Evolutionary conservation across 2,329 filamentous ascomycete genomes (phyloP), one percentile per base, ranked within the genome.

Genomic region (Dryadomyces quercivorus): DNA sequence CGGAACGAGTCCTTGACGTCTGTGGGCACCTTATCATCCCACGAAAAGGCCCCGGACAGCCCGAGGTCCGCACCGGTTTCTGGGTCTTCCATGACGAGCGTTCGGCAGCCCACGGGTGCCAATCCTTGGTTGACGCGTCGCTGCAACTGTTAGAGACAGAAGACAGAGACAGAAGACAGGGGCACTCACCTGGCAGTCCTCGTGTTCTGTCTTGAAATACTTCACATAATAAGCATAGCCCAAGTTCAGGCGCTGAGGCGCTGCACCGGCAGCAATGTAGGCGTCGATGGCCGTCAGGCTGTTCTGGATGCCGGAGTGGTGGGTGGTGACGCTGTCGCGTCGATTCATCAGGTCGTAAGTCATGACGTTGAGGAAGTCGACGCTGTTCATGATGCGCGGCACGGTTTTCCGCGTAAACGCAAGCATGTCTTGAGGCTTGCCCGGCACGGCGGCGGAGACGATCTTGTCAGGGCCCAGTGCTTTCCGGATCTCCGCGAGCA

Each of bases 311-410:
- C 81, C 80, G 10, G 75, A 78, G 61, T 87, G 83, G 63, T 88
- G 85, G 31, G 72, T 75, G 2, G 84, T 88, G 20, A 73, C 65
- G 51, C 70, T 78, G 64, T 87, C 81, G n/a, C 85, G 78, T 12
- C 85, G 81, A 68, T 86, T 87, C 76, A 85, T 84, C 50, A 88
- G 64, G 63, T 88, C 85, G 64, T 88, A 88, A 0, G 77, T 75
- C 84, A 87, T 87, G 59, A 88, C 69, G 62, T 87, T 87, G 62
- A 87, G 72, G 62, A 81, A 84, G 63, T 88, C 82, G 18, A 86
- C 75, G 1, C 73, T 71, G 13, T 69, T 63, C 70, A 77, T 78
- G 59, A 87, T 84, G 55, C 72, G 68, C 1, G 80, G 80, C 0
- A 81, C 71, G 8, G 78, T 77, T 22, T 74, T 66, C 5, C 69